Evolutionary conservation across 495 filamentous ascomycete genomes (phyloP), one percentile per base, ranked within the genome.

Genomic region (Cudoniella acicularis): DNA sequence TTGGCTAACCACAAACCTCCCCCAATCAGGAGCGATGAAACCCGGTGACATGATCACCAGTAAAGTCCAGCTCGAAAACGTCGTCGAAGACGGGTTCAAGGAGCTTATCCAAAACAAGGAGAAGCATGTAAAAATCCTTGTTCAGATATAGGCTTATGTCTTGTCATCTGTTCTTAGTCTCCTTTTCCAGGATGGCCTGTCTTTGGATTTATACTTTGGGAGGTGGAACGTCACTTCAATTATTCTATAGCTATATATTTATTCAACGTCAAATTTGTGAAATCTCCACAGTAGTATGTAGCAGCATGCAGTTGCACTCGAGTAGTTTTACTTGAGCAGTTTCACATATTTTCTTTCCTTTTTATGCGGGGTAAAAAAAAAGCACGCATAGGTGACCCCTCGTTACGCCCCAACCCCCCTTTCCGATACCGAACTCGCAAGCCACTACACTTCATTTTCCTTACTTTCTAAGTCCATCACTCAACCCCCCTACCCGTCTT

Each of bases 11-110:
- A n/a, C 45, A 18, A 47, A n/a, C 20, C 59, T n/a, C n/a, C n/a
- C n/a, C n/a, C n/a, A n/a, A n/a, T n/a, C 59, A 77, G 84, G 83
- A 1, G 68, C 71, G 42, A 71, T 85, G 56, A 73, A 74, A 27
- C 82, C 79, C n/a, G 71, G 76, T 48, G 66, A 67, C 10, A 87
- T 87, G 84, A 84, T 87, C 59, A 86, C 81, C 8, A 66, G 72
- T 46, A 77, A 73, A 62, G 78, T 86, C 30, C 64, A 68, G 18
- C 59, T 87, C 61, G 72, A 77, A 24, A 74, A 82, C 18, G 77
- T 85, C 23, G 78, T 82, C 54, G 80, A 84, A 27, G 74, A 80
- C 41, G 83, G 83, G 1, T 81, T 85, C 68, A 73, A 80, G 63
- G 61, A 74, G 11, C 68, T 86, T 57, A 69, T 85, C 47, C 64